Conservation (phyloP, 306 rosid species). For the Vigna nakashimae region DNA sequence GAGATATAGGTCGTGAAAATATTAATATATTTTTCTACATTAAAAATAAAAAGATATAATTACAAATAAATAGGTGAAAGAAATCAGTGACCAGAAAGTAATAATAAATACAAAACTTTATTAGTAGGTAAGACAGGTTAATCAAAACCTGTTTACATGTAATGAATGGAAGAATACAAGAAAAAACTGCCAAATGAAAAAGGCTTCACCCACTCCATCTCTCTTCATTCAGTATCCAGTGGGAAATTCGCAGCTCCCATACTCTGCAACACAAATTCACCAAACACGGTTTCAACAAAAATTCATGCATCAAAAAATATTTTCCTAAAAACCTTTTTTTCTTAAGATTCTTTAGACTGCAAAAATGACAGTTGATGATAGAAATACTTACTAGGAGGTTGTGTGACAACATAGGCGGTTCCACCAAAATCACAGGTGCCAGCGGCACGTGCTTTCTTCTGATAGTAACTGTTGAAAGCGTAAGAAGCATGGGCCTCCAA, state of each 20-base stretch:
- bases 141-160: background rate
- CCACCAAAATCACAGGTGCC: conserved; percentile 86
- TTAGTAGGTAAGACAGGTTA: background rate
- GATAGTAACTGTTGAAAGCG: conserved; percentile 86
- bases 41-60: conserved; percentile 27
- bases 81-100: conserved; percentile 29
- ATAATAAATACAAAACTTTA: background rate
- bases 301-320: background rate
- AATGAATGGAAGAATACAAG: background rate
- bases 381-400: conserved; percentile 66
- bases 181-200: background rate
- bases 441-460: conserved; percentile 64
- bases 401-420: conserved; percentile 71
- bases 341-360: too few relatives aligned
- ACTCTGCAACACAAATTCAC: conserved; percentile 51
- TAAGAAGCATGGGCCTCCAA: conserved; percentile 89
- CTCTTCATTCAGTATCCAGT: conserved; percentile 53
- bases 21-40: background rate
- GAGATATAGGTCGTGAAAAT: background rate
- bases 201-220: background rate
- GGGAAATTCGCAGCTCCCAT: conserved; percentile 67
- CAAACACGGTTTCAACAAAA: background rate
- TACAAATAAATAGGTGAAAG: conserved; percentile 44
- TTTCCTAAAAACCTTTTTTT: too few relatives aligned
- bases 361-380: background rate